Evolutionary conservation across 805 yeast species (phyloP).

Genomic region (Komagataella kurtzmanii): DNA sequence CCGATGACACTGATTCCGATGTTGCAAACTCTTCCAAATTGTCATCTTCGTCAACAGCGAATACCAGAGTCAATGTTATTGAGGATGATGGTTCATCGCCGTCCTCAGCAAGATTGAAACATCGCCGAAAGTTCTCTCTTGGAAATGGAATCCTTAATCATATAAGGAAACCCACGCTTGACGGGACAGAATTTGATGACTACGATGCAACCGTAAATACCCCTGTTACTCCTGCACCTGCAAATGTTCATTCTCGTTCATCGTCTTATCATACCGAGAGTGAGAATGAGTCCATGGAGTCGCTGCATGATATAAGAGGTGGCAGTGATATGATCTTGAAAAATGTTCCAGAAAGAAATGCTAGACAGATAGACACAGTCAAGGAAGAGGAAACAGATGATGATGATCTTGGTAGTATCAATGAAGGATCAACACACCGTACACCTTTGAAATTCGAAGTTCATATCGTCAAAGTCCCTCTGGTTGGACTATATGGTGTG

Average conservation of each 20-base stretch:
- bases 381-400: not conserved
- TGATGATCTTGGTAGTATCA: conserved; percentile 4
- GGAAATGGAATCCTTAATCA: conserved; percentile 42
- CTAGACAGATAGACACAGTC: not conserved
- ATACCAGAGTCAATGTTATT: not conserved
- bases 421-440: conserved; percentile 10
- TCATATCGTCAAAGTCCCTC: conserved; percentile 82
- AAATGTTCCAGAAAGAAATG: conserved; percentile 2
- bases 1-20: conserved; percentile 24
- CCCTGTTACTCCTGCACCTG: conserved; percentile 25
- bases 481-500: conserved; percentile 83
- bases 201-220: conserved; percentile 23
- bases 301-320: conserved; percentile 37
- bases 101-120: conserved; percentile 14
- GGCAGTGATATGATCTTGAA: conserved; percentile 44
- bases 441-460: conserved; percentile 82
- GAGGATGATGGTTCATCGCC: conserved; percentile 12
- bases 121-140: conserved; percentile 50
- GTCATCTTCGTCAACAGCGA: conserved; percentile 10
- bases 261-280: conserved; percentile 15
- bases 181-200: conserved; percentile 17
- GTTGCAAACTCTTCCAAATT: conserved; percentile 10
- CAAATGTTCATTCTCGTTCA: conserved; percentile 19
- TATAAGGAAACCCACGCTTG: conserved; percentile 32
- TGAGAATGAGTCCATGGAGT: conserved; percentile 47